phyloP scores from a whole-genome alignment of 192 early-diverging fungal species.

The Gonapodya prolifera region DNA sequence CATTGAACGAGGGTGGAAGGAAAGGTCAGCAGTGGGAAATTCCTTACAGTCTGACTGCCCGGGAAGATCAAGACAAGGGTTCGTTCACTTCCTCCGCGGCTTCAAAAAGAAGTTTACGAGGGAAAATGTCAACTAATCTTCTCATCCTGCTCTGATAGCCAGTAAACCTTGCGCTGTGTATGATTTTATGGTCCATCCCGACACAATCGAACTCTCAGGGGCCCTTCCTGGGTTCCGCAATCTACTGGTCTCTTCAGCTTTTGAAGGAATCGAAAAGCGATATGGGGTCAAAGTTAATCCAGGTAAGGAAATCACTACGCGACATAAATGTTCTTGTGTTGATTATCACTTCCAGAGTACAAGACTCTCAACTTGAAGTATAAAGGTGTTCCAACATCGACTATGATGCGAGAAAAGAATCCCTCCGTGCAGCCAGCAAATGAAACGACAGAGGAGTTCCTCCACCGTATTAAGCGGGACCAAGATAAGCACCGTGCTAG shows the following conservation, averaged over 20 bases:
- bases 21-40: constrained; percentile 31
- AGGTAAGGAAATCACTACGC: constrained; percentile 7
- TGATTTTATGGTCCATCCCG: constrained; percentile 44
- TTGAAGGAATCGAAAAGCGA: constrained; percentile 36
- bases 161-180: constrained; percentile 28
- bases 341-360: constrained; percentile 17
- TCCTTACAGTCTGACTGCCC: constrained; percentile 31
- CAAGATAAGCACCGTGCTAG: constrained; percentile 1
- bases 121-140: not conserved
- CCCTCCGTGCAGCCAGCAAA: constrained; percentile 1
- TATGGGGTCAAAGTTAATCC: constrained; percentile 22
- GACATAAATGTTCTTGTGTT: constrained; percentile 10
- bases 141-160: constrained; percentile 10
- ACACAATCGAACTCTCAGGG: constrained; percentile 18
- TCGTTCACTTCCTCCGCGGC: not conserved
- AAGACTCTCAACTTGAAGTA: constrained; percentile 26
- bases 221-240: constrained; percentile 21
- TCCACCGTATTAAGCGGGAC: constrained; percentile 14
- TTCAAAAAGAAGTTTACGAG: too few relatives aligned
- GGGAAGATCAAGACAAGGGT: constrained; percentile 37
- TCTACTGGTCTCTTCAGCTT: constrained; percentile 26
- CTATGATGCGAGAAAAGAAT: constrained; percentile 26
- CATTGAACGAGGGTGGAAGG: constrained; percentile 5
- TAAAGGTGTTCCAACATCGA: constrained; percentile 24
- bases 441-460: constrained; percentile 24